phyloP scores from a whole-genome alignment of 208 protist genomes.

The Crithidia thermophila region DNA sequence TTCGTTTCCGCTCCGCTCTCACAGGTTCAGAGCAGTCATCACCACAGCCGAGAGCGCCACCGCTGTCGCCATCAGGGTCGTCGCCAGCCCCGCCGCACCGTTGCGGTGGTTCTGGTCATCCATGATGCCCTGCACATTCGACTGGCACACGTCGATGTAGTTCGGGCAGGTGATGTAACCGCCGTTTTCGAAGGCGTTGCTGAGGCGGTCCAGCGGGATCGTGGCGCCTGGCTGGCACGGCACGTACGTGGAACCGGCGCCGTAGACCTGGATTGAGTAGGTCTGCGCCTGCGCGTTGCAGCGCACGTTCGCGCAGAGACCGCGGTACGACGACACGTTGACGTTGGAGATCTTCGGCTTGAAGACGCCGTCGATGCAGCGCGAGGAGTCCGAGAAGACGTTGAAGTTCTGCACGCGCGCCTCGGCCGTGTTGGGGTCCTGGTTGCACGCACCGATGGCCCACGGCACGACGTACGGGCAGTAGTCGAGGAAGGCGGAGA shows the following conservation, averaged over 20 bases:
- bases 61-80: not conserved
- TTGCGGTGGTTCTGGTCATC: constrained; percentile 2
- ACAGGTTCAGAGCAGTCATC: too few species aligned
- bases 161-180: constrained; percentile 13
- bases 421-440: not conserved
- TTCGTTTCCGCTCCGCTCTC: too few species aligned
- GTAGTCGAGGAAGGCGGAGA: constrained; percentile 40
- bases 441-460: constrained; percentile 21
- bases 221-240: not conserved
- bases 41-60: too few species aligned
- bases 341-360: not conserved
- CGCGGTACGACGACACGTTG: not conserved
- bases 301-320: not conserved
- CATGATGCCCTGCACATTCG: constrained; percentile 10
- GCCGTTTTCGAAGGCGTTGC: constrained; percentile 8
- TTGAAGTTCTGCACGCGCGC: not conserved
- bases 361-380: constrained; percentile 21
- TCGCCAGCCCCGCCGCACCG: not conserved
- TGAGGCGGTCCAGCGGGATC: not conserved
- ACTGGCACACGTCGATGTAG: constrained; percentile 23
- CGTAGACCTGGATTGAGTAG: constrained; percentile 9
- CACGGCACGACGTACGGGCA: constrained; percentile 43
- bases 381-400: constrained; percentile 1
- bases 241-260: not conserved
- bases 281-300: not conserved